Evolutionary conservation across 148 eudicot species (phyloP), one percentile per base, ranked within the genome.

Genomic region (Rhododendron ferrugineum): DNA sequence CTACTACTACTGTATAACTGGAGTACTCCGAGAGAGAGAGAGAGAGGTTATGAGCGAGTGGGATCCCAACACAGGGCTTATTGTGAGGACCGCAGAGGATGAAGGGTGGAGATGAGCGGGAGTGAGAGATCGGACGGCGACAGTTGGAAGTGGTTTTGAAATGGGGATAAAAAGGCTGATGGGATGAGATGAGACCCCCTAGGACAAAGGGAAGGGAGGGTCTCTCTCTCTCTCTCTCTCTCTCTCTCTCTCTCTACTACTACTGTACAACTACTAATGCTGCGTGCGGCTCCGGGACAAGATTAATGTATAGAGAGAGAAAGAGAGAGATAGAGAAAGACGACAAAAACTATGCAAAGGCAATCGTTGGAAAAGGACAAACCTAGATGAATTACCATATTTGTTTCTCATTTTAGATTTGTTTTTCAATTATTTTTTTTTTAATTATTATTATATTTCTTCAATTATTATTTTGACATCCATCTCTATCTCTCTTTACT

Each of bases 101-200:
- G 49, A 30, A 85, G 64, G 83, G 86, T 47, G 60, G 50, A 78
- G 78, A 82, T 82, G 70, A 13, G 83, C 6, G 11, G 68, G 49
- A 37, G 50, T 3, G 13, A 22, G 44, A 16, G 36, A 82, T 76
- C 80, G 34, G 78, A 86, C 85, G 83, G 78, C 36, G 82, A 49
- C 42, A 62, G 82, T 49, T 83, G 83, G 18, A 81, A 28, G 15
- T 20, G 83, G 78, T 47, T 13, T 46, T 49, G 70, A 23, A 68
- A n/a, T 46, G 44, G 23, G 8, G 75, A 58, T 28, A 42, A 37
- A 40, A 50, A 18, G 42, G 79, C 4, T 0, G 77, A 52, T 73
- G n/a, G 7, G 64, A 56, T 56, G 62, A 13, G 62, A 16, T 14
- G 64, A 58, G 64, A 22, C 26, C 44, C 56, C 40, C 82, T 4